These are phyloP conservation scores for Stromatinia cepivora DNA, from an alignment of 2,329 filamentous ascomycete species.

Conservation along the genomic window DNA sequence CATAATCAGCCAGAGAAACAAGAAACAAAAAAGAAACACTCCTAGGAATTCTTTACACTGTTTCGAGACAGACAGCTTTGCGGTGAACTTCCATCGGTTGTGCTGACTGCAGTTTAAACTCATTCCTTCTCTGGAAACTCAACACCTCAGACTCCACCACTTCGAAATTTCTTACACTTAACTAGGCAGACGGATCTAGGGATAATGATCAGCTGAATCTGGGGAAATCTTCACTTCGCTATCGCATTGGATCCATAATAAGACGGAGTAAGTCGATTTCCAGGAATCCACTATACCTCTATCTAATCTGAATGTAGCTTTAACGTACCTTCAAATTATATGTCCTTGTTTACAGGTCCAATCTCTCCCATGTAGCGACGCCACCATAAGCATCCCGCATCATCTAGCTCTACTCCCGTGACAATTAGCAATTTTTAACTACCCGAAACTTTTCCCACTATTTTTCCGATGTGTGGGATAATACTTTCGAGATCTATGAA, in stretches of 20 bases:
- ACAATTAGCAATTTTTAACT: neutral
- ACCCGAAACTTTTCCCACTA: neutral
- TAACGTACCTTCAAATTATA: neutral
- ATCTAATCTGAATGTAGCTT: neutral
- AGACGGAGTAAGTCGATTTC: neutral
- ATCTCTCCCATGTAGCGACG: neutral
- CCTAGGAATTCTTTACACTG: neutral
- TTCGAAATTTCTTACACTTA: neutral
- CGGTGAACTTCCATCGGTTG: neutral
- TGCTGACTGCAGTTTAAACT: constrained; percentile 11
- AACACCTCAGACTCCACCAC: neutral
- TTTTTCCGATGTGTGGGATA: neutral
- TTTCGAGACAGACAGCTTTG: constrained; percentile 9
- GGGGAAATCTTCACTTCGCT: neutral
- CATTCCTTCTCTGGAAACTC: neutral
- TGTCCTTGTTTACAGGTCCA: neutral
- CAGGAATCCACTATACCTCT: neutral
- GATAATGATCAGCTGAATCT: neutral
- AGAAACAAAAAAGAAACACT: constrained; percentile 1
- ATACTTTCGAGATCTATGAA: neutral
- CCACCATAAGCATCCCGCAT: constrained; percentile 8
- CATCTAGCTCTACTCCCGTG: constrained; percentile 6
- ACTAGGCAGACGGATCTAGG: neutral
- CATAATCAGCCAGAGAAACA: constrained; percentile 4
- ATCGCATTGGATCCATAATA: neutral